Conservation (phyloP, 2,329 filamentous ascomycete species). For the Podosphaera aphanis region DNA sequence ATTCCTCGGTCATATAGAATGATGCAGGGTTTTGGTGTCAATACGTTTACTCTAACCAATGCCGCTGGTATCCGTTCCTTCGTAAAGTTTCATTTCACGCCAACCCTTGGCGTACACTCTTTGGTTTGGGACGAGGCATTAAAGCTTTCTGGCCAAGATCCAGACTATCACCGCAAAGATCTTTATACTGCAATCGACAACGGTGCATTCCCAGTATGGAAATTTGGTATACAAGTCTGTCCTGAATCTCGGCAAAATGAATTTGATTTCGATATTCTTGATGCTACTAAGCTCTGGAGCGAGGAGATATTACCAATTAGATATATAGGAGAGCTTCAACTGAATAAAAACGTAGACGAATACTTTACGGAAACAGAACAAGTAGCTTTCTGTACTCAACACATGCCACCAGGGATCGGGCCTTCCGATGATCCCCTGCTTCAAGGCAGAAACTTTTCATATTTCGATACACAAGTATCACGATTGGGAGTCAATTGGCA, state of each 20-base stretch:
- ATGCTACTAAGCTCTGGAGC: constrained; percentile 71
- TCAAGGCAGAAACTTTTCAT: constrained; percentile 48
- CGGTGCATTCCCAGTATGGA: constrained; percentile 52
- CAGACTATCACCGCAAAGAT: constrained; percentile 64
- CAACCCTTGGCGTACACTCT: constrained; percentile 45
- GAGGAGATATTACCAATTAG: constrained; percentile 52
- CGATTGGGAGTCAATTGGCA: constrained; percentile 54
- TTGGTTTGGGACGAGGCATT: constrained; percentile 61
- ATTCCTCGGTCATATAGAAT: constrained; percentile 57
- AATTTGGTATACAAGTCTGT: constrained; percentile 60
- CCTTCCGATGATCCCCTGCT: constrained; percentile 53
- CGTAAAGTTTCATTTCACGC: constrained; percentile 58
- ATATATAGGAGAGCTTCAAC: constrained; percentile 56
- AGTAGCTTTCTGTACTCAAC: constrained; percentile 58
- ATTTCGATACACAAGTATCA: constrained; percentile 44
- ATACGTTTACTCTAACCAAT: constrained; percentile 50
- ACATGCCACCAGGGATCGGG: constrained; percentile 57
- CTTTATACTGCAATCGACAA: constrained; percentile 50
- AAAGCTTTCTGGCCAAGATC: constrained; percentile 51
- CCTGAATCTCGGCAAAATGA: constrained; percentile 47
- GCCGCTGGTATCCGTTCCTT: constrained; percentile 44
- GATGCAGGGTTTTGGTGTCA: constrained; percentile 74
- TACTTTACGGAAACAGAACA: constrained; percentile 70
- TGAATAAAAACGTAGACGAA: constrained; percentile 61
- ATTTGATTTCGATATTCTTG: constrained; percentile 69